Base-by-base conservation (phyloP, 805 yeast genomes). In the Ogataea pini region DNA sequence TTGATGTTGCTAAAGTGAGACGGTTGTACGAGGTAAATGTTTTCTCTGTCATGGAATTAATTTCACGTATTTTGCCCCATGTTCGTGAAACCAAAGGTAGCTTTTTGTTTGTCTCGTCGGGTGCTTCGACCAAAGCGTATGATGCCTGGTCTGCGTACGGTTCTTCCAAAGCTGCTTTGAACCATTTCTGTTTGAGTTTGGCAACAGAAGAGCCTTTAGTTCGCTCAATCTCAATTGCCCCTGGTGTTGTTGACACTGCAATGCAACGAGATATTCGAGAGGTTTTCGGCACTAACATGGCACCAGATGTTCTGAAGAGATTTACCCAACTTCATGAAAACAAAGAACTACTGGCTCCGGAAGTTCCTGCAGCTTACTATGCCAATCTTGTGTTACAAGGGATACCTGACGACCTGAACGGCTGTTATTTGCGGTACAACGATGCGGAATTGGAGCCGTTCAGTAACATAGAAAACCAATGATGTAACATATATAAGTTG, bases 111-210 rank as follows among this genome's bases (percentile, higher is more conserved):
- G 96, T 91, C 0, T 86, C 95, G 16, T 88, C 96, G 1, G 97
- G 97, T 5, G 97, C 98, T 0, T 77, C 95, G 16, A 75, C 77
- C 1, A 77, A 73, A 45, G 70, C 83, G 16, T 76, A 72, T 54
- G 78, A 73, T 52, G 94, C 89, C 0, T 92, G 97, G 97, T 85
- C 86, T 14, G 95, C 96, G 4, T 92, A 92, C 60, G 96, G 97
- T 1, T 72, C 91, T 4, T 83, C 96, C 6, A 92, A 92, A 65
- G 97, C 97, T 0, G 96, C 97, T 0, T 63, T 92, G 43, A 90
- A 92, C 65, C 90, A 85, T 58, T 76, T 89, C 44, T 82, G 88
- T 6, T 61, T 70, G 40, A 80, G 87, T 12, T 64, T 92, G 13
- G 85, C 88, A 1, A 72, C 69, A 5, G 97, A 90, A 59, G 90